A percentile compares a stretch with the other conserved stretches of the same genome.
Conservation (phyloP, 2,329 filamentous ascomycete genomes). For the Colletotrichum tanaceti region DNA sequence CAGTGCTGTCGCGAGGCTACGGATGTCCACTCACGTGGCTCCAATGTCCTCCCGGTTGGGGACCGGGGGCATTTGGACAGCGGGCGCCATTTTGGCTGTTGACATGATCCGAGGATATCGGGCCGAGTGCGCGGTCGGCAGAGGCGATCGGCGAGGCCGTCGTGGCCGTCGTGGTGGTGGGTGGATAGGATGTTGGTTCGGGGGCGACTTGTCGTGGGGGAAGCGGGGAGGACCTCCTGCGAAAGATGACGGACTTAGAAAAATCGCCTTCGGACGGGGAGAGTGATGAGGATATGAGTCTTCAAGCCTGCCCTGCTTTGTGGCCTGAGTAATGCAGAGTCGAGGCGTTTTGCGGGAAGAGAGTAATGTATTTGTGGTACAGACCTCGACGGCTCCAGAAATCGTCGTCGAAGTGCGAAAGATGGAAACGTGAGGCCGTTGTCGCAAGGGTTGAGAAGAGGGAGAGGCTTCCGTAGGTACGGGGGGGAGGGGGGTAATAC, state of each 20-base stretch:
- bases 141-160: constrained; percentile 42
- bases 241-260: constrained; percentile 29
- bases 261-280: background rate
- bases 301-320: constrained; percentile 8
- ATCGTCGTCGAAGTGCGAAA: constrained; percentile 19
- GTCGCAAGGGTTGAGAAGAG: constrained; percentile 37
- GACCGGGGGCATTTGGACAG: constrained; percentile 64
- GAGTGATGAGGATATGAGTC: constrained; percentile 1
- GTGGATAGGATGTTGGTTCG: constrained; percentile 32
- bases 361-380: constrained; percentile 17
- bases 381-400: constrained; percentile 16
- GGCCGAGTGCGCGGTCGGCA: constrained; percentile 26
- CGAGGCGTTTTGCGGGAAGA: background rate
- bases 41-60: constrained; percentile 72
- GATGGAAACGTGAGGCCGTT: constrained; percentile 9
- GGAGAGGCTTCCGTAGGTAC: constrained; percentile 34
- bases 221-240: constrained; percentile 29
- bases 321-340: constrained; percentile 7
- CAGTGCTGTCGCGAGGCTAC: constrained; percentile 12
- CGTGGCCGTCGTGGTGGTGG: constrained; percentile 42
- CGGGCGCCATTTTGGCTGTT: constrained; percentile 50
- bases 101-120: constrained; percentile 45
- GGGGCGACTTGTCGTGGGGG: constrained; percentile 14
- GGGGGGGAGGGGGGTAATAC: constrained; percentile 2
- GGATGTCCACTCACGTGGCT: constrained; percentile 55